These are phyloP conservation scores for Inonotus obliquus DNA, from an alignment of 1,284 basidiomycete species.

Conservation along the genomic window DNA sequence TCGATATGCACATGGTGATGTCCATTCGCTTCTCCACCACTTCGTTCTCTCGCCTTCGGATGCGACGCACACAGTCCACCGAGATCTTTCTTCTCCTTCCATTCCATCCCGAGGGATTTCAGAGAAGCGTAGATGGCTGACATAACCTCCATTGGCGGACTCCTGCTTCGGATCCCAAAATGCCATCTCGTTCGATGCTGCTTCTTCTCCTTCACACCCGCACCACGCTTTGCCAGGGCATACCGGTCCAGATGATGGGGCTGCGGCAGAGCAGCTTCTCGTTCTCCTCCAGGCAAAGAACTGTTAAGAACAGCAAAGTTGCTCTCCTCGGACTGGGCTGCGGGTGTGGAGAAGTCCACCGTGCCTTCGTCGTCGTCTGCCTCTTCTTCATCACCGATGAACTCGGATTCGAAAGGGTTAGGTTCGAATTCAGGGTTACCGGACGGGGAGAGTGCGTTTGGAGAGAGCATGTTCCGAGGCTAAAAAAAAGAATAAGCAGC, in stretches of 20 bases:
- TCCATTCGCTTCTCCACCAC: neutral
- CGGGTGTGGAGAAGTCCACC: conserved; percentile 45
- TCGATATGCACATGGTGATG: conserved; percentile 46
- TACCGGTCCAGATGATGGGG: conserved; percentile 59
- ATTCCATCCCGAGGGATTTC: conserved; percentile 94
- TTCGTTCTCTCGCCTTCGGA: conserved; percentile 12
- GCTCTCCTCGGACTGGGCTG: conserved; percentile 45
- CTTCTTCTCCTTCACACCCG: conserved; percentile 50
- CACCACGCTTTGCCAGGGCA: conserved; percentile 50
- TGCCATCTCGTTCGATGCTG: conserved; percentile 87
- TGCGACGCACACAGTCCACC: conserved; percentile 58
- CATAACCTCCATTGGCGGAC: conserved; percentile 99
- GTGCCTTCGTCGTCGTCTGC: conserved; percentile 44
- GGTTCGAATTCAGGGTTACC: conserved; percentile 51
- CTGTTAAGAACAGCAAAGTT: conserved; percentile 84
- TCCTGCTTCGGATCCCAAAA: conserved; percentile 93
- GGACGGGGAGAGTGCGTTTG: conserved; percentile 50
- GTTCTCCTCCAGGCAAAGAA: conserved; percentile 55
- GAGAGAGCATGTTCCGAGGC: conserved; percentile 56
- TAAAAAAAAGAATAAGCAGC: conserved; percentile 25
- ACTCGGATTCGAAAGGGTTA: conserved; percentile 75
- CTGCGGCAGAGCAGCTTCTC: conserved; percentile 28
- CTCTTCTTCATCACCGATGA: conserved; percentile 41
- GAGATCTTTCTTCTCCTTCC: conserved; percentile 79
- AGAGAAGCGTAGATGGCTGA: conserved; percentile 95